A percentile compares a stretch with the other conserved stretches of the same genome.
Evolutionary conservation across 2,329 filamentous ascomycete genomes (phyloP).

Genomic region (Aspergillus ochraceus): DNA sequence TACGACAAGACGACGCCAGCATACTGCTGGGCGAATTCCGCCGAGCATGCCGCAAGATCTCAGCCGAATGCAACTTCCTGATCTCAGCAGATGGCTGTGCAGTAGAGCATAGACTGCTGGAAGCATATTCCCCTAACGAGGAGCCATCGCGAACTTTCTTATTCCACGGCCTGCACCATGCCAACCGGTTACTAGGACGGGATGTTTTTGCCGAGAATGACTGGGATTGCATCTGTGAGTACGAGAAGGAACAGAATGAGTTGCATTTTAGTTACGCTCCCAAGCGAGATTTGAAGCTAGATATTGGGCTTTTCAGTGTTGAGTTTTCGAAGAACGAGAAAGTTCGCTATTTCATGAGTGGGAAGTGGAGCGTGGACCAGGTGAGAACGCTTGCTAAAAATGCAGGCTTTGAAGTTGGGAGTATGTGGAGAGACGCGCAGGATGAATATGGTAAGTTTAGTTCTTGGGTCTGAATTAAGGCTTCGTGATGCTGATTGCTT

Average conservation of each 20-base stretch:
- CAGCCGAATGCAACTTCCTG: neutral
- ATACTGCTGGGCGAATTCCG: neutral
- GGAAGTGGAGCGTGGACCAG: neutral
- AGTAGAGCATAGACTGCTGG: neutral
- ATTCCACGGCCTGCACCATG: neutral
- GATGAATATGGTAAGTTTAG: neutral
- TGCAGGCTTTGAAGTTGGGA: neutral
- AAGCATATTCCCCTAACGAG: neutral
- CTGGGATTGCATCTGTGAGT: neutral
- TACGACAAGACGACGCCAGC: neutral
- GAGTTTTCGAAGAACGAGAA: neutral
- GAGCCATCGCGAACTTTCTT: neutral
- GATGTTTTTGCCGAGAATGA: neutral
- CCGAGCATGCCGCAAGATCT: neutral
- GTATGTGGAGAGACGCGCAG: neutral
- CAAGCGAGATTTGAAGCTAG: neutral
- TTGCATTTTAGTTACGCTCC: neutral
- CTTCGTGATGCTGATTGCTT: too few species aligned
- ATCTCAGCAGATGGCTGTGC: neutral
- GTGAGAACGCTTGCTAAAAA: neutral
- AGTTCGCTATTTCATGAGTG: neutral
- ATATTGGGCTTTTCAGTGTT: neutral
- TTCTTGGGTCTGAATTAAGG: too few species aligned
- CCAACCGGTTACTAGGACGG: neutral
- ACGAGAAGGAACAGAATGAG: neutral